These are phyloP conservation scores for Limnomonas spitsbergensis DNA, from an alignment of 139 green algal genomes.

Conservation along the genomic window DNA sequence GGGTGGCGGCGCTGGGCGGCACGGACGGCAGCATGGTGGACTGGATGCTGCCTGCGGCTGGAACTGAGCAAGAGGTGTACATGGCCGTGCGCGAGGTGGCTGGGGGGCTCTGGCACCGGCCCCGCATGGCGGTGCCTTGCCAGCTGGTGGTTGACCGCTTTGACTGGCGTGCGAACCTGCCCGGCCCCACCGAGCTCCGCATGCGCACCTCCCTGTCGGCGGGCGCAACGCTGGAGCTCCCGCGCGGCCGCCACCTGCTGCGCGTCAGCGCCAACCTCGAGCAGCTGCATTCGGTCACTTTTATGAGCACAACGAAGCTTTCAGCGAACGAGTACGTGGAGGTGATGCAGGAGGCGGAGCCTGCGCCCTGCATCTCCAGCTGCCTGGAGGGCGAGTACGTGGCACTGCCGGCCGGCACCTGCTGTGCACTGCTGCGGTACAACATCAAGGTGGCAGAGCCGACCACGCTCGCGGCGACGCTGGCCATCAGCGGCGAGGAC, in stretches of 20 bases:
- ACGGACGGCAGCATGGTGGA: background rate
- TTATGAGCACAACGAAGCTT: conserved; percentile 20
- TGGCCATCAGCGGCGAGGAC: conserved; percentile 40
- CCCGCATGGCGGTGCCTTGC: conserved; percentile 21
- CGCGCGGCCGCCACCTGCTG: conserved; percentile 59
- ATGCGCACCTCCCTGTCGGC: conserved; percentile 38
- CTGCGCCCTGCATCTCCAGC: background rate
- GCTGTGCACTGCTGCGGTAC: conserved; percentile 26
- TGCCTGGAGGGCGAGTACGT: conserved; percentile 27
- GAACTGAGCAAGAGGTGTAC: background rate
- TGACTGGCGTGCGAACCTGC: conserved; percentile 27
- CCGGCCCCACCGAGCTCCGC: conserved; percentile 34
- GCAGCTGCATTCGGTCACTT: conserved; percentile 42
- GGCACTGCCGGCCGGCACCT: background rate
- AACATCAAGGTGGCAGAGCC: conserved; percentile 19
- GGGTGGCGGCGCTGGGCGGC: background rate
- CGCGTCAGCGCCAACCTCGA: conserved; percentile 28
- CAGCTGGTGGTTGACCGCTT: conserved; percentile 38
- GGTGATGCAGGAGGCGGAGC: conserved; percentile 9
- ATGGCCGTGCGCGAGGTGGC: background rate
- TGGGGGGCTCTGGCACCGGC: conserved; percentile 19
- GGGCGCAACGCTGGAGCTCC: conserved; percentile 43
- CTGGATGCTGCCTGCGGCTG: background rate
- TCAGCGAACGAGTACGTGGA: conserved; percentile 3
- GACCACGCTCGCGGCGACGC: conserved; percentile 14